Percentiles rank a stretch among this genome's conserved stretches.
Evolutionary conservation across 108 stramenopile genomes (phyloP).

Genomic region (Aurantiochytrium sp.): DNA sequence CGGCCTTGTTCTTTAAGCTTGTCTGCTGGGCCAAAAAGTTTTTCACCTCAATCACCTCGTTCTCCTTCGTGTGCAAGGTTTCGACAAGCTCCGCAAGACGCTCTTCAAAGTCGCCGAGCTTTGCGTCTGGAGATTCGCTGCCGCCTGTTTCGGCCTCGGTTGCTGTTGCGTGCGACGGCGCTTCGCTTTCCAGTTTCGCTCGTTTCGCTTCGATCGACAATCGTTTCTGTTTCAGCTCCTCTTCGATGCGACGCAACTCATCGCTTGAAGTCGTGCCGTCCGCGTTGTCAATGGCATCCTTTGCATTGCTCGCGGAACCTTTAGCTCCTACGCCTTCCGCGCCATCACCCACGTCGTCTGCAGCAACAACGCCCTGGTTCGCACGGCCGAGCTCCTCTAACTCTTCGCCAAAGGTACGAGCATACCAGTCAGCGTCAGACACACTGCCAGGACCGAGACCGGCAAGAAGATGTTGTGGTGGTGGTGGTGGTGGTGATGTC

Average conservation of each 20-base stretch:
- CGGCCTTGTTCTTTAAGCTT: not conserved
- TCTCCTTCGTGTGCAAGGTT: not conserved
- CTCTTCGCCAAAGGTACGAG: not conserved
- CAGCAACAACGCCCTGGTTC: not conserved
- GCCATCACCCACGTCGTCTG: not conserved
- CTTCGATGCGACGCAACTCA: conserved; percentile 34
- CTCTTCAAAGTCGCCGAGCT: not conserved
- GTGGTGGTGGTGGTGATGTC: too few species aligned
- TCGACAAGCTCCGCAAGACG: not conserved
- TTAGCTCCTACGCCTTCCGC: not conserved
- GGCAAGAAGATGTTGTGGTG: not conserved
- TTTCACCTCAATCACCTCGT: not conserved
- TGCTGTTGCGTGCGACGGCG: too few species aligned
- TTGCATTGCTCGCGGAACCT: not conserved
- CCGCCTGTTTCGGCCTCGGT: too few species aligned
- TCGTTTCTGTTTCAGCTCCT: conserved; percentile 39
- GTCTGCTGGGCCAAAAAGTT: not conserved
- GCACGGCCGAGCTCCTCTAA: conserved; percentile 63
- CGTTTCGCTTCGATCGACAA: conserved; percentile 38
- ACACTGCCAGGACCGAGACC: not conserved
- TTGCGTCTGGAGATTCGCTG: not conserved
- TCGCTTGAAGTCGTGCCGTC: conserved; percentile 28
- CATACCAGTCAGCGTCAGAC: not conserved
- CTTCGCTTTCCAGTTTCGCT: not conserved
- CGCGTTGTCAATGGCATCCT: not conserved